Evolutionary conservation across 495 filamentous ascomycete genomes (phyloP).

Genomic region (Aspergillus ostianus): DNA sequence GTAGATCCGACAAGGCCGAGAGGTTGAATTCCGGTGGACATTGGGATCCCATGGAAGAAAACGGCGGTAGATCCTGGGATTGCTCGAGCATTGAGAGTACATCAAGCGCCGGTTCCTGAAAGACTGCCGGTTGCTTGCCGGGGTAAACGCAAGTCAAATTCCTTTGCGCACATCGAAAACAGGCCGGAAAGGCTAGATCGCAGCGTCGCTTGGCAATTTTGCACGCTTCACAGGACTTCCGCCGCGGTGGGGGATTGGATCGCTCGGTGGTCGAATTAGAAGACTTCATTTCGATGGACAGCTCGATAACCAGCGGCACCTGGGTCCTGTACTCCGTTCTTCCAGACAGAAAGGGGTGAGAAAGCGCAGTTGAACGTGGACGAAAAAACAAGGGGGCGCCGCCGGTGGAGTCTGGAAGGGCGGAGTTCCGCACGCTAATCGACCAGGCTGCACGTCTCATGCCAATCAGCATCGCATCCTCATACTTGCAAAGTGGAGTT

Average conservation of each 20-base stretch:
- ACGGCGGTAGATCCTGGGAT: background rate
- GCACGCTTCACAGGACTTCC: conserved; percentile 53
- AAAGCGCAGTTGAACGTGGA: background rate
- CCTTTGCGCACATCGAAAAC: conserved; percentile 45
- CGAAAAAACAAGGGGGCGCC: conserved; percentile 4
- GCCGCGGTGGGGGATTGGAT: conserved; percentile 37
- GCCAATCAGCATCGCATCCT: background rate
- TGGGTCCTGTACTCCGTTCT: background rate
- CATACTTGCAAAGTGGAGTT: conserved; percentile 14
- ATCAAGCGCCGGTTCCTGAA: conserved; percentile 8
- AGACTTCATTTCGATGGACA: background rate
- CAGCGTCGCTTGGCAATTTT: conserved; percentile 53
- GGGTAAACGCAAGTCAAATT: conserved; percentile 46
- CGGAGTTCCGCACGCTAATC: conserved; percentile 35
- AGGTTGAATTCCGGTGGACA: conserved; percentile 2
- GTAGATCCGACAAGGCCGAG: background rate
- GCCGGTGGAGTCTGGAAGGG: conserved; percentile 7
- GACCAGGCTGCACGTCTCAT: conserved; percentile 8
- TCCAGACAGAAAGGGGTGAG: background rate
- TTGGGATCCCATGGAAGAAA: background rate
- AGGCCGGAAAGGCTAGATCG: conserved; percentile 46
- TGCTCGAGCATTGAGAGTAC: conserved; percentile 6
- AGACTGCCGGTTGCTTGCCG: conserved; percentile 17
- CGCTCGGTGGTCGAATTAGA: conserved; percentile 9
- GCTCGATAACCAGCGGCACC: background rate